Percentiles rank a stretch among this genome's conserved stretches.
Evolutionary conservation across 202 grass and related monocot genomes (phyloP).

Genomic region (Cymbopogon flexuosus): DNA sequence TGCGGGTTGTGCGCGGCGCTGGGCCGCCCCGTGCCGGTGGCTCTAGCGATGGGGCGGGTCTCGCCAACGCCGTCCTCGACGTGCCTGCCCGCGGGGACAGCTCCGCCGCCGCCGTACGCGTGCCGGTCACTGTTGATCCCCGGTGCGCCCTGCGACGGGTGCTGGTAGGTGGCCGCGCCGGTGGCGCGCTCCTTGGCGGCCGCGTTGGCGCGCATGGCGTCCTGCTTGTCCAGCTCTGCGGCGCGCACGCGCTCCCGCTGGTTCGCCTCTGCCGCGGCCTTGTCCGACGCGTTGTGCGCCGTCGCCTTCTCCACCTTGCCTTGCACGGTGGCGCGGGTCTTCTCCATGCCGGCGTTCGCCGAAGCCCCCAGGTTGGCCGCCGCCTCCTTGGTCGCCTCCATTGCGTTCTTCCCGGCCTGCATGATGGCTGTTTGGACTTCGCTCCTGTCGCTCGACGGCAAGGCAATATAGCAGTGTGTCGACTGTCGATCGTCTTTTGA

Average conservation of each 20-base stretch:
- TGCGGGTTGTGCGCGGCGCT: constrained; percentile 47
- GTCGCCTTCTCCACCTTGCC: constrained; percentile 57
- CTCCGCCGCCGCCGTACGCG: background rate
- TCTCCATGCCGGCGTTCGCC: constrained; percentile 56
- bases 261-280: constrained; percentile 43
- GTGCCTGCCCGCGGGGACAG: constrained; percentile 23
- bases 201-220: constrained; percentile 41
- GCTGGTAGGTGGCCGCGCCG: constrained; percentile 13
- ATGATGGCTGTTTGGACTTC: background rate
- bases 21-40: constrained; percentile 39
- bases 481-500: background rate
- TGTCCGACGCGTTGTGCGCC: constrained; percentile 40
- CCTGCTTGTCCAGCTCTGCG: constrained; percentile 48
- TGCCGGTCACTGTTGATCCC: background rate
- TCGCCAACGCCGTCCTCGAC: constrained; percentile 21
- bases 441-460: background rate
- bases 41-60: constrained; percentile 19
- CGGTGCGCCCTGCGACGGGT: constrained; percentile 34
- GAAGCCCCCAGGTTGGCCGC: constrained; percentile 60
- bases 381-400: constrained; percentile 52
- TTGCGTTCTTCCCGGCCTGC: constrained; percentile 42
- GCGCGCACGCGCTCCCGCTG: constrained; percentile 40
- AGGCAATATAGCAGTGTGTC: too few relatives aligned
- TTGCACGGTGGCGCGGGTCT: constrained; percentile 52
- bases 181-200: constrained; percentile 31